Base-by-base conservation (phyloP, 257 asterid genomes). In the Euphrasia confusa region DNA sequence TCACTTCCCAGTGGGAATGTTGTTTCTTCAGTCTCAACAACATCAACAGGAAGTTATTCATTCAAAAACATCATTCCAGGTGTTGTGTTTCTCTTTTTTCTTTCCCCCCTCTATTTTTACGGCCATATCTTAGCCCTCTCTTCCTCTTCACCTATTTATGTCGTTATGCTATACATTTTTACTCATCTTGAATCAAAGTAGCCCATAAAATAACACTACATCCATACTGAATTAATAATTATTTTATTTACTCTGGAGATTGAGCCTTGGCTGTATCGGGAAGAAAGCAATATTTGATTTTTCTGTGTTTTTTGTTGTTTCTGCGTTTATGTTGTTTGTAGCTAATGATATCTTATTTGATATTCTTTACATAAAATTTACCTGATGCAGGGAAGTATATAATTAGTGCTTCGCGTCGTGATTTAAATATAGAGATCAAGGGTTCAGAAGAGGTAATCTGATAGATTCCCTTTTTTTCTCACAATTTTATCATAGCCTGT, bases 31-130 rank as follows among this genome's bases (percentile, higher is more conserved):
- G 88, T 77, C 69, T 73, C 74, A 69, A 88, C 97, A 42, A 72
- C 93, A 32, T 73, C 97, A 72, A 56, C 79, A 4, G 98, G 98
- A 80, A 78, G 78, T 68, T 92, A 83, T 78, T 74, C 83, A 56
- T 89, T 92, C 72, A 69, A 68, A 65, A 84, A 92, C 75, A 66
- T 87, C 39, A 70, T 76, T 76, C 97, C 98, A 75, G 98, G 98
- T 83, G 71, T 64, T 40, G 13, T 68, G 66, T 48, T 58, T 21
- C 2, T 28, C 52, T 5, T n/a, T 68, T 63, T 33, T 15, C 50
- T 58, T 63, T 18, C 7, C 18, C 30, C 39, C 7, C 18, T 21
- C 64, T 30, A 37, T 61, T 63, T 58, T 27, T 61, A 2, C 17
- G n/a, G 28, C 18, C 61, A 39, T 32, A 12, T 35, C 37, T 45